Evolutionary conservation across 73 alveolate species (phyloP).

Genomic region (Blepharisma stoltei): DNA sequence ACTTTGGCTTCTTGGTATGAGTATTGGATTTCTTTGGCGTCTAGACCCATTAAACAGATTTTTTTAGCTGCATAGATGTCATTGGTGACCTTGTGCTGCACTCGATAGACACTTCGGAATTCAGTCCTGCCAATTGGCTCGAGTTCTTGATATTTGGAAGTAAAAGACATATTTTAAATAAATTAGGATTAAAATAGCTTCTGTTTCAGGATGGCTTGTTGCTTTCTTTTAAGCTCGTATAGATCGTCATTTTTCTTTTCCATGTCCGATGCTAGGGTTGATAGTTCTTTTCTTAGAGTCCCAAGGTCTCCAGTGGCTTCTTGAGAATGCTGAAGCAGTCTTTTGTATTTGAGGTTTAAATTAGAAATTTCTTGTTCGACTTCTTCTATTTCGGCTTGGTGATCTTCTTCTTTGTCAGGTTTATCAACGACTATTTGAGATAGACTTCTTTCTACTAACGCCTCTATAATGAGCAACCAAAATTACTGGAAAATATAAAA

Average conservation of each 20-base stretch:
- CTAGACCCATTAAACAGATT: too few species aligned
- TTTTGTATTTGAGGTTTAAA: neutral
- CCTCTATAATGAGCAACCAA: too few species aligned
- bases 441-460: too few species aligned
- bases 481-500: too few species aligned
- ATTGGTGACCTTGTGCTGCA: too few species aligned
- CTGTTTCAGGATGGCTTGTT: neutral
- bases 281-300: neutral
- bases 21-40: neutral
- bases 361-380: neutral
- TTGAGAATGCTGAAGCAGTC: neutral
- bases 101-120: too few species aligned
- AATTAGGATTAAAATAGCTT: neutral
- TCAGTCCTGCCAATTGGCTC: too few species aligned
- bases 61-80: too few species aligned
- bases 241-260: slow-evolving; percentile 16
- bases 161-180: too few species aligned
- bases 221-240: slow-evolving; percentile 2
- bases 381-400: neutral
- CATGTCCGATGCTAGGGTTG: neutral
- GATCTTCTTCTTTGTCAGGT: neutral
- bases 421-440: too few species aligned
- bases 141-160: too few species aligned
- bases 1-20: slow-evolving; percentile 41
- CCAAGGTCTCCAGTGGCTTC: neutral